Base-by-base conservation (phyloP, 257 asterid species). In the Linaria vulgaris region DNA sequence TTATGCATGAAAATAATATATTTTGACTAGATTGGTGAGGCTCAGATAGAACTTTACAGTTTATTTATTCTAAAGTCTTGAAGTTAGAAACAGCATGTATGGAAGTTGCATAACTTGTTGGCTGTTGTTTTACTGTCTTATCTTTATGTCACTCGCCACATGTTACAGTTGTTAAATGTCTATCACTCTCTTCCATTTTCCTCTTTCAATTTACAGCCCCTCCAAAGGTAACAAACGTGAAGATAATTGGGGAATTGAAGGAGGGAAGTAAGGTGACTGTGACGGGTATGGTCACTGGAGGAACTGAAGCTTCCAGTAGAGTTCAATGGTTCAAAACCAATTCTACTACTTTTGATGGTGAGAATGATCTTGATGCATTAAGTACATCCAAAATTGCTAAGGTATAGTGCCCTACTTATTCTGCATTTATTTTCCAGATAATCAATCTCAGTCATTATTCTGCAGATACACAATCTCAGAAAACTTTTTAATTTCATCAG, bases 281-380 rank as follows among this genome's bases (percentile, higher is more conserved):
- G 63, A 77, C 91, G 41, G 97, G 97, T 74, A 83, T 87, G 56
- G 96, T 94, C 66, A 94, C 95, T 6, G 99, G 97, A 69, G 99
- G 99, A 73, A 94, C 95, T 30, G 99, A 94, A 84, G 95, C 91
- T 31, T 90, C 97, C 66, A 94, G 99, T 80, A 85, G 95, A 77
- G 99, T 94, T 73, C 97, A 94, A 72, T 94, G 99, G 99, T 94
- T 94, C 79, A 94, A 90, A 80, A 79, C 90, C 63, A 73, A 75
- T 76, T 85, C 88, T 50, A 65, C 84, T 66, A 68, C 77, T 47
- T 81, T 90, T 46, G 92, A 82, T 70, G 84, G 78, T 62, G 99
- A 94, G 80, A 78, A 85, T 72, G 82, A 63, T 66, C 75, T 85
- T 66, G 99, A 94, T 75, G 87, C 88, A 46, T 76, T 94, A 68